These are phyloP conservation scores for Gracilaria vermiculophylla DNA, from an alignment of 23 red algal species.

Conservation along the genomic window DNA sequence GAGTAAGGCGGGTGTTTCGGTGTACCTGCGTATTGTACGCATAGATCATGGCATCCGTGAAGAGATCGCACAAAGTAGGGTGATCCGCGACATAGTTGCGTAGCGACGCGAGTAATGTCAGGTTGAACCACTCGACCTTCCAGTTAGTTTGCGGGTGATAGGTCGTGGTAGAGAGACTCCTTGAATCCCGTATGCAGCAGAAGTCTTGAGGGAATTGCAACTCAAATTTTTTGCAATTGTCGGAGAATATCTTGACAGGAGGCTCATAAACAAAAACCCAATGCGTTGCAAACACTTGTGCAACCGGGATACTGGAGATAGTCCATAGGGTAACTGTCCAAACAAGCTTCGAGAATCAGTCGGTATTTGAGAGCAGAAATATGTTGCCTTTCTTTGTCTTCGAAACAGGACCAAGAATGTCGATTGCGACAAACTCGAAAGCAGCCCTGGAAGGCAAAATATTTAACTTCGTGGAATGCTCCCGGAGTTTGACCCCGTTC, in stretches of 20 bases:
- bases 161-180: background rate
- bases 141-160: slow-evolving; percentile 8
- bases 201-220: slow-evolving; percentile 4
- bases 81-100: background rate
- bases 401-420: background rate
- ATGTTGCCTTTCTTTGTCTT: background rate
- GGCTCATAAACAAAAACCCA: background rate
- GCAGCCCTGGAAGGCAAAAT: background rate
- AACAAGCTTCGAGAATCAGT: background rate
- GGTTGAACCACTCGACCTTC: slow-evolving; percentile 7
- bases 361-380: background rate
- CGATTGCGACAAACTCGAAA: background rate
- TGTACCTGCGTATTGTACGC: slow-evolving; percentile 20
- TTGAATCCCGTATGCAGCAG: background rate
- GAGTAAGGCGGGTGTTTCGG: background rate
- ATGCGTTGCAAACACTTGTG: background rate
- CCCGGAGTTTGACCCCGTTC: background rate
- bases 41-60: background rate
- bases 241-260: background rate
- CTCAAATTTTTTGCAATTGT: slow-evolving; percentile 15
- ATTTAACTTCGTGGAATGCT: background rate
- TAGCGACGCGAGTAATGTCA: background rate
- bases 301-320: background rate
- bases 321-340: background rate
- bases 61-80: background rate